Conservation (phyloP, 257 asterid species). For the Solanum megistacrolobum region DNA sequence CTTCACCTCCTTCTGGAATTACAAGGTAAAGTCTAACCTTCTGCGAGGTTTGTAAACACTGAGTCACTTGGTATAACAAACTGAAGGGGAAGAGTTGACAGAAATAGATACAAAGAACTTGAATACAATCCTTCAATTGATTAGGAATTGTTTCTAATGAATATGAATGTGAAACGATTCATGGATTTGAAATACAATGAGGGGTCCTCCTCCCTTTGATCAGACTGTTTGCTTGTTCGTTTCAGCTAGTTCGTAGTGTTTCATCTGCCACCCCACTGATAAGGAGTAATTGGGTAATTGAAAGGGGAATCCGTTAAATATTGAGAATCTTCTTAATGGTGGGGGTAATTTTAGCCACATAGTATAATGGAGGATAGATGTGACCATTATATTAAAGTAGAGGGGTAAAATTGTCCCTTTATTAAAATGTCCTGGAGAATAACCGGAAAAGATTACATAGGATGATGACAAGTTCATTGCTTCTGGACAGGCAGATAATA, state of each 20-base stretch:
- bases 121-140: neutral
- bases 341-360: neutral
- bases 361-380: neutral
- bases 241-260: neutral
- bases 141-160: neutral
- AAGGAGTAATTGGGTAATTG: neutral
- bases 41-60: neutral
- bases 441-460: neutral
- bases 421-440: neutral
- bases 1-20: slow-evolving; percentile 69
- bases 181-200: neutral
- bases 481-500: neutral
- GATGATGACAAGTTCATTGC: neutral
- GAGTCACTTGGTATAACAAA: neutral
- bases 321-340: neutral
- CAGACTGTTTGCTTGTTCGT: neutral
- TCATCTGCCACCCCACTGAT: neutral
- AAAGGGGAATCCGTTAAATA: neutral
- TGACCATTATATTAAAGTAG: neutral
- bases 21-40: slow-evolving; percentile 33
- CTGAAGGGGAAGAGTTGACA: neutral
- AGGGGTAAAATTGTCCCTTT: neutral
- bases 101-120: neutral
- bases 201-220: neutral
- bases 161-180: neutral